phyloP scores from a whole-genome alignment of 441 rosid genomes.

The Corymbia calophylla region DNA sequence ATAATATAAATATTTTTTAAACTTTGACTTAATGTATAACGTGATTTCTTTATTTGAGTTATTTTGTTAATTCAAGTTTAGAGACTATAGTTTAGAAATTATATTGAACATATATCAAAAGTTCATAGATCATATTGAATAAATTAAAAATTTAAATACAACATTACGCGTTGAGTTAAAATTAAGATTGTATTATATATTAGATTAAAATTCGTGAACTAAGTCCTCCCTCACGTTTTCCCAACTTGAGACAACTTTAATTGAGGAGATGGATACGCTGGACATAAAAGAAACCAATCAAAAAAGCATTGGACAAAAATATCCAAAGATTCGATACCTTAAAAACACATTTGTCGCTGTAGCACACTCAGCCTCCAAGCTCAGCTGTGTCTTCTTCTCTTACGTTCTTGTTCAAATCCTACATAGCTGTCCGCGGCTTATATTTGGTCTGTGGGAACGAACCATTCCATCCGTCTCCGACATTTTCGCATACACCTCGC shows the following conservation, averaged over 20 bases:
- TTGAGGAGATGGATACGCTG: fast-evolving
- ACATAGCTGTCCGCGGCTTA: neutral
- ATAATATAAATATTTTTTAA: too few species aligned
- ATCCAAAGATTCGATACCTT: neutral
- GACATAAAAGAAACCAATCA: neutral
- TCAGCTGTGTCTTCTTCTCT: neutral
- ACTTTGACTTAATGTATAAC: too few species aligned
- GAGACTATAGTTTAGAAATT: fast-evolving
- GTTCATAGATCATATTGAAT: too few species aligned
- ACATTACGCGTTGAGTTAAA: too few species aligned
- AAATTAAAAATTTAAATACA: too few species aligned
- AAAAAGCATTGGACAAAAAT: neutral
- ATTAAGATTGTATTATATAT: fast-evolving
- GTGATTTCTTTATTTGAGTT: too few species aligned
- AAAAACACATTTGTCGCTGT: neutral
- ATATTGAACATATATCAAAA: too few species aligned
- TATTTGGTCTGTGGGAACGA: neutral
- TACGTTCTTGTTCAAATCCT: neutral
- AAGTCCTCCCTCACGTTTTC: too few species aligned
- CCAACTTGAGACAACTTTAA: neutral
- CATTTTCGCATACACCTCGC: neutral
- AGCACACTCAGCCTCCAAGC: neutral
- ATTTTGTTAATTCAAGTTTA: too few species aligned
- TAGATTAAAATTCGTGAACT: fast-evolving
- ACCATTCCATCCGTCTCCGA: neutral